These are phyloP conservation scores for Smittium culicis DNA, from an alignment of 371 early-diverging fungal species.

Conservation along the genomic window DNA sequence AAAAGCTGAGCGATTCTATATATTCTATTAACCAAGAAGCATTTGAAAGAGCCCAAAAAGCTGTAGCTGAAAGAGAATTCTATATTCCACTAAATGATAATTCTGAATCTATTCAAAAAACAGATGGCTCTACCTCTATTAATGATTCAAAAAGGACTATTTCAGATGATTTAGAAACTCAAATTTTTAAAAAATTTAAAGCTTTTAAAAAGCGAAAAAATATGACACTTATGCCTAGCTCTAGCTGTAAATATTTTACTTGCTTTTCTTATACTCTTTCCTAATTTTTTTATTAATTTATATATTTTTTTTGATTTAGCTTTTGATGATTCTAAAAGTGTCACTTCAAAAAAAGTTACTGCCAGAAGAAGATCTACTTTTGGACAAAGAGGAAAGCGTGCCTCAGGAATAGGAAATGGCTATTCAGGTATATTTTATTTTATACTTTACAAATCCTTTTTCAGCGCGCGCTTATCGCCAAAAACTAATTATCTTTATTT, in stretches of 20 bases:
- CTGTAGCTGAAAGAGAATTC: neutral
- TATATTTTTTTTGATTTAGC: neutral
- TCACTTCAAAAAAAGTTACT: neutral
- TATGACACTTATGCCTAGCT: neutral
- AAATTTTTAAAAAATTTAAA: neutral
- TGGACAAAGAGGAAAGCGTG: constrained; percentile 48
- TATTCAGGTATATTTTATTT: constrained; percentile 11
- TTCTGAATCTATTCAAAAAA: neutral
- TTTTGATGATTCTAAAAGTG: neutral
- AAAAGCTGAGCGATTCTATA: neutral
- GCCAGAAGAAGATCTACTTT: constrained; percentile 44
- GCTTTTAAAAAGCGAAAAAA: constrained; percentile 3
- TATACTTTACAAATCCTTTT: too few species aligned
- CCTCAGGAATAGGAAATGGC: constrained; percentile 43
- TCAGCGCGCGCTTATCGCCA: neutral
- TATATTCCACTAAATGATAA: neutral
- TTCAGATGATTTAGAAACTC: neutral
- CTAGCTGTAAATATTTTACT: constrained; percentile 11
- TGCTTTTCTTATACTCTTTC: constrained; percentile 16
- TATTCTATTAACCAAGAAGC: neutral
- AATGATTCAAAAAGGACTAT: neutral
- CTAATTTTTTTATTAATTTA: neutral
- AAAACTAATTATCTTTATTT: too few species aligned
- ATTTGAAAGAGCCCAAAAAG: neutral
- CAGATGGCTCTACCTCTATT: neutral